A percentile compares a stretch with the other conserved stretches of the same genome.
Conservation (phyloP, 768 basidiomycete species). For the Mycena rosella region DNA sequence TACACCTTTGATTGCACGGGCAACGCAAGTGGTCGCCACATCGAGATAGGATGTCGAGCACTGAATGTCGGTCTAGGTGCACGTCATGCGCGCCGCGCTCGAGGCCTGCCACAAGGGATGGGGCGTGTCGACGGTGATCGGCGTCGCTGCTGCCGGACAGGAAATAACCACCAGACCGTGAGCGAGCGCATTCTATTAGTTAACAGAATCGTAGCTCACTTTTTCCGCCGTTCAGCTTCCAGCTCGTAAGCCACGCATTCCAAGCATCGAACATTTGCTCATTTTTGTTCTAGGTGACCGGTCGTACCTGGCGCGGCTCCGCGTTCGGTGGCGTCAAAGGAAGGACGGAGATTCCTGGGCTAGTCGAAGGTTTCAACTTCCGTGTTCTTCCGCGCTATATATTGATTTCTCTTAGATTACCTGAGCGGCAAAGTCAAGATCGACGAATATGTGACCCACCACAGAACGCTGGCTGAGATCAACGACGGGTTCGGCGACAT, state of each 20-base stretch:
- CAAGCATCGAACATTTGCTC: constrained; percentile 43
- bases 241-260: constrained; percentile 55
- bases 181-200: constrained; percentile 45
- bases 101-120: constrained; percentile 99
- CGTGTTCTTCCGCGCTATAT: constrained; percentile 1
- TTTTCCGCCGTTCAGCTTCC: constrained; percentile 55
- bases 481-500: constrained; percentile 95
- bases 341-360: constrained; percentile 92
- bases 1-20: constrained; percentile 98
- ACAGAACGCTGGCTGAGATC: constrained; percentile 78
- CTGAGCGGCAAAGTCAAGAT: constrained; percentile 86
- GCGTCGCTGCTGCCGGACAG: constrained; percentile 96
- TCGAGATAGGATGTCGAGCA: constrained; percentile 45
- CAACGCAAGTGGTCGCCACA: constrained; percentile 63
- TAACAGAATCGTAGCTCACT: constrained; percentile 2
- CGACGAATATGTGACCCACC: constrained; percentile 97
- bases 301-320: constrained; percentile 92
- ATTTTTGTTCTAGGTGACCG: constrained; percentile 74
- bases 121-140: constrained; percentile 96
- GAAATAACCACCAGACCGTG: constrained; percentile 93
- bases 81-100: constrained; percentile 95
- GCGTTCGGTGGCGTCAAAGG: constrained; percentile 99
- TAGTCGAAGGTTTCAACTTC: constrained; percentile 88
- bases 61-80: constrained; percentile 61
- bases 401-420: constrained; percentile 70